These are phyloP conservation scores for Rutstroemia sp. DNA, from an alignment of 2,329 filamentous ascomycete species.

Conservation along the genomic window DNA sequence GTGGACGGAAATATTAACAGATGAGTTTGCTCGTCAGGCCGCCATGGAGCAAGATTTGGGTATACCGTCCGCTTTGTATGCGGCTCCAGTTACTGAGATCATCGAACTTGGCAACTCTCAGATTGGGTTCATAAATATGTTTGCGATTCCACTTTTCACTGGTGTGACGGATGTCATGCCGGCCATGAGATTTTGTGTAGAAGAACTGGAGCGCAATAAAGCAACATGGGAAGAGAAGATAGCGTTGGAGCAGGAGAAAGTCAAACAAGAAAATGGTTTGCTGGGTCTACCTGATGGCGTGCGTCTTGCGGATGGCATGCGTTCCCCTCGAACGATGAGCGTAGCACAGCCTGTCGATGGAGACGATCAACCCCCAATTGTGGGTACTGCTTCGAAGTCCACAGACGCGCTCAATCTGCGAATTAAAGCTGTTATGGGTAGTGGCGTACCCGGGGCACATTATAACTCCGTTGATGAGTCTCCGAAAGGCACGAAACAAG, in stretches of 20 bases:
- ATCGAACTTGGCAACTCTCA: conserved; percentile 80
- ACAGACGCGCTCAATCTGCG: conserved; percentile 14
- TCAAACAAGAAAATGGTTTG: conserved; percentile 30
- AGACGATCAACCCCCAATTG: conserved; percentile 15
- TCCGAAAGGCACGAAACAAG: conserved; percentile 9
- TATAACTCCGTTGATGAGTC: conserved; percentile 18
- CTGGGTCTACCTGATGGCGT: conserved; percentile 27
- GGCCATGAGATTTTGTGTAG: conserved; percentile 73
- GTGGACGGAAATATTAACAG: conserved; percentile 92
- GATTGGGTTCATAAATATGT: conserved; percentile 93
- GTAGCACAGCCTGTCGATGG: conserved; percentile 19
- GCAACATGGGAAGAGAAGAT: conserved; percentile 64
- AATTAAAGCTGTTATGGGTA: conserved; percentile 20
- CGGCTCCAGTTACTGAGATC: conserved; percentile 75
- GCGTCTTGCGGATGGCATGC: conserved; percentile 24
- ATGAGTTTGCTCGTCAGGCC: conserved; percentile 90
- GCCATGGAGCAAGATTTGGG: conserved; percentile 84
- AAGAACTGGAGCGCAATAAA: conserved; percentile 74
- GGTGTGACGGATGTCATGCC: conserved; percentile 82
- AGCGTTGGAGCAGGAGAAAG: conserved; percentile 46
- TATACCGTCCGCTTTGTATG: conserved; percentile 81
- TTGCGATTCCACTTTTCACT: conserved; percentile 86
- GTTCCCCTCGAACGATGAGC: conserved; percentile 28
- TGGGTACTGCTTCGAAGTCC: conserved; percentile 7
- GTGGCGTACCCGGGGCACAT: conserved; percentile 15